Evolutionary conservation across 805 yeast species (phyloP).

Genomic region (Peterozyma xylosa): DNA sequence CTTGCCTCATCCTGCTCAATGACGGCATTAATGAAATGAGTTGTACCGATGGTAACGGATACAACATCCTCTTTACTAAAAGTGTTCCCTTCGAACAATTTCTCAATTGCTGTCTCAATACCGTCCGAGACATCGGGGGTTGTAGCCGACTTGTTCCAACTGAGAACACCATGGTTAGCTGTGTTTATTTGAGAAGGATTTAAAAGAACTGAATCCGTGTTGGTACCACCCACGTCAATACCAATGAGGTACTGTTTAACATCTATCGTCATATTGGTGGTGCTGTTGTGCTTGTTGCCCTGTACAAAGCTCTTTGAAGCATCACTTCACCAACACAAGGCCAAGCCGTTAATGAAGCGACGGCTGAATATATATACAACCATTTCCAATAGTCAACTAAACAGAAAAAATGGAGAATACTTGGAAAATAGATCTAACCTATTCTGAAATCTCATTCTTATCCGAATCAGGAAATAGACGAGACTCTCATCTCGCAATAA

Average conservation of each 20-base stretch:
- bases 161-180: constrained; percentile 24
- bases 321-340: constrained; percentile 1
- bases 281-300: background rate
- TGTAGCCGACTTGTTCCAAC: constrained; percentile 35
- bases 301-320: background rate
- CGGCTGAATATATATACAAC: constrained; percentile 9
- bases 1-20: constrained; percentile 35
- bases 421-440: too few relatives aligned
- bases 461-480: too few relatives aligned
- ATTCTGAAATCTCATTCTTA: too few relatives aligned
- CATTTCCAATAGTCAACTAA: constrained; percentile 10
- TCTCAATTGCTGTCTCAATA: constrained; percentile 26
- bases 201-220: constrained; percentile 38
- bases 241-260: constrained; percentile 24
- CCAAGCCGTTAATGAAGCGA: constrained; percentile 7
- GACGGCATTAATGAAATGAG: constrained; percentile 44
- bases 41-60: constrained; percentile 43
- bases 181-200: constrained; percentile 24
- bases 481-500: too few relatives aligned
- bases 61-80: constrained; percentile 23
- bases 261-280: constrained; percentile 2
- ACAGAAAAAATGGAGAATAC: background rate
- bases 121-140: constrained; percentile 37
- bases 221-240: constrained; percentile 46
- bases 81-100: constrained; percentile 20